These are phyloP conservation scores for Penicillium sp. DNA, from an alignment of 2,329 filamentous ascomycete genomes.

Conservation along the genomic window DNA sequence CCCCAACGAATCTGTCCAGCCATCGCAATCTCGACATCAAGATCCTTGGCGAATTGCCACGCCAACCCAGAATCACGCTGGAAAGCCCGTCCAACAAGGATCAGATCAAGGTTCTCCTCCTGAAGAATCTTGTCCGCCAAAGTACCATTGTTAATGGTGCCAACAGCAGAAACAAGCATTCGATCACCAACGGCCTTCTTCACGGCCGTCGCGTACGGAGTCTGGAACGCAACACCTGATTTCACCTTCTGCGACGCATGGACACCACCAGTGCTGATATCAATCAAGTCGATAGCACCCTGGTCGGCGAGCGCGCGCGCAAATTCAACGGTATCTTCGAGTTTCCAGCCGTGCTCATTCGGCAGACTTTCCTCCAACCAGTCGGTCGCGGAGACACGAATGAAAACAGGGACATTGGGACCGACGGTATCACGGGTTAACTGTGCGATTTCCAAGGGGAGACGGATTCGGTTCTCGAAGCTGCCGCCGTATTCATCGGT, in stretches of 20 bases:
- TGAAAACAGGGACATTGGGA: conserved; percentile 62
- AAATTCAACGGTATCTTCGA: conserved; percentile 58
- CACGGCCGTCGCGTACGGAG: conserved; percentile 63
- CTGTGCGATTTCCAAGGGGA: conserved; percentile 63
- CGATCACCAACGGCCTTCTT: conserved; percentile 67
- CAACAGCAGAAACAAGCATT: conserved; percentile 68
- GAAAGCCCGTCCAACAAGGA: conserved; percentile 45
- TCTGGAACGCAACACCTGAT: conserved; percentile 62
- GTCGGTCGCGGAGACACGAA: conserved; percentile 67
- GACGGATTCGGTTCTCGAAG: conserved; percentile 58
- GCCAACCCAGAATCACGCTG: conserved; percentile 23
- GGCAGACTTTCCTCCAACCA: conserved; percentile 61
- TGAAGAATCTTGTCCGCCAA: conserved; percentile 60
- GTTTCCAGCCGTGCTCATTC: conserved; percentile 57
- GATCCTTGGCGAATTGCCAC: conserved; percentile 27
- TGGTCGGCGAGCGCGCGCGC: conserved; percentile 61
- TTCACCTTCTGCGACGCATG: conserved; percentile 45
- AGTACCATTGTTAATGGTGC: conserved; percentile 63
- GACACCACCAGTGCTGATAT: conserved; percentile 73
- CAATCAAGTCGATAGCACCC: conserved; percentile 71
- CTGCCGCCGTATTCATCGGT: conserved; percentile 51
- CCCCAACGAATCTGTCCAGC: conserved; percentile 31
- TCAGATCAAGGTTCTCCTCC: conserved; percentile 56
- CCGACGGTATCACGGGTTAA: conserved; percentile 58
- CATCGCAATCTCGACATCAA: conserved; percentile 29